Evolutionary conservation across 768 basidiomycete genomes (phyloP).

Genomic region (Boletus rufocinnamomeus): DNA sequence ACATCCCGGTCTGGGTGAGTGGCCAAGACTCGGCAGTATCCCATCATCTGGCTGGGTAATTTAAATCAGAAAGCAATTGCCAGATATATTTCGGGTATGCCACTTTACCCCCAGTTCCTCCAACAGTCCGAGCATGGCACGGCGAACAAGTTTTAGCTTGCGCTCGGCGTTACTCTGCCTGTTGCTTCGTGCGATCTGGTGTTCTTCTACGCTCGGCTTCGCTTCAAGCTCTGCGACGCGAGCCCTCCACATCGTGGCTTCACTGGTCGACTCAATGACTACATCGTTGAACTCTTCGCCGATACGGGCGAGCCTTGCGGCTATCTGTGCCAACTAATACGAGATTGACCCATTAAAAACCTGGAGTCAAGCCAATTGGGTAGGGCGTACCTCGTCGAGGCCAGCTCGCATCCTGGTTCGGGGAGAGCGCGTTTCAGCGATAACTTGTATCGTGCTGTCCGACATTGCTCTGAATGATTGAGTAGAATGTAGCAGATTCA

Average conservation of each 20-base stretch:
- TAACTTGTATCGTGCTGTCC: neutral
- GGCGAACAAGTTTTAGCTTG: constrained; percentile 37
- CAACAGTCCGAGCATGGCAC: constrained; percentile 44
- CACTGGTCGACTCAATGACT: constrained; percentile 24
- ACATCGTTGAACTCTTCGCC: constrained; percentile 33
- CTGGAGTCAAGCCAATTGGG: neutral
- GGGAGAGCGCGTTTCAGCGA: constrained; percentile 16
- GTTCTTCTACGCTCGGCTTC: constrained; percentile 22
- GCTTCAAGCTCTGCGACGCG: constrained; percentile 43
- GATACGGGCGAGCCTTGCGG: constrained; percentile 29
- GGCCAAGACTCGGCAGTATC: constrained; percentile 6
- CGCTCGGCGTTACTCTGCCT: constrained; percentile 38
- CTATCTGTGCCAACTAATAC: constrained; percentile 30
- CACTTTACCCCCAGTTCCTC: constrained; percentile 41
- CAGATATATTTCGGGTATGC: neutral
- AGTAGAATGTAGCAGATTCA: neutral
- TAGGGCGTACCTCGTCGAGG: constrained; percentile 30
- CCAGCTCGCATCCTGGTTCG: constrained; percentile 22
- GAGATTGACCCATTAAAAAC: neutral
- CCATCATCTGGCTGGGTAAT: constrained; percentile 26
- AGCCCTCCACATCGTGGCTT: constrained; percentile 21
- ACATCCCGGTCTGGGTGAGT: constrained; percentile 14
- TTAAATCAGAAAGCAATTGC: constrained; percentile 1
- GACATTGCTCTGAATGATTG: constrained; percentile 6
- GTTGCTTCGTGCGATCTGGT: constrained; percentile 32